phyloP scores from a whole-genome alignment of 495 filamentous ascomycete species.

The Annulohypoxylon moriforme region DNA sequence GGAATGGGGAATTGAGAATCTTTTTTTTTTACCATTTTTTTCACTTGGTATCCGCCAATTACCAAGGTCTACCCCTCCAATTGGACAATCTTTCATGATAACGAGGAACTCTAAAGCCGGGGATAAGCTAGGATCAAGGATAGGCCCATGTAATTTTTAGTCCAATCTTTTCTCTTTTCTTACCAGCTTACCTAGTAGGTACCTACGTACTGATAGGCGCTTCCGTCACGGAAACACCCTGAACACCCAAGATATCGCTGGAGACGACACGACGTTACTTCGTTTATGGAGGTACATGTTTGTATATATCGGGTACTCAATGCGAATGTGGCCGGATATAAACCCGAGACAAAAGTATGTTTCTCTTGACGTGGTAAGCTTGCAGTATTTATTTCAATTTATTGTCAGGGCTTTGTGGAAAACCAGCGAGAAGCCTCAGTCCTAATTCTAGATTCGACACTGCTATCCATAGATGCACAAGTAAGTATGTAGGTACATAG shows the following conservation, averaged over 20 bases:
- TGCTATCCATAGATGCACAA: too few species aligned
- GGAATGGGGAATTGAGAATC: conserved; percentile 16
- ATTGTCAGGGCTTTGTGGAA: not conserved
- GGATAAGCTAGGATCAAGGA: conserved; percentile 27
- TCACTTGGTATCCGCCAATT: conserved; percentile 8
- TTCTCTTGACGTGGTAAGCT: not conserved
- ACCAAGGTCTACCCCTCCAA: conserved; percentile 2
- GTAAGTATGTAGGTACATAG: not conserved
- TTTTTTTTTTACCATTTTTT: not conserved
- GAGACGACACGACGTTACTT: conserved; percentile 28
- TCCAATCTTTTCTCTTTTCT: not conserved
- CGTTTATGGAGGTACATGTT: not conserved
- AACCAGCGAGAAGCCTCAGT: not conserved
- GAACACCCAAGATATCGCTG: not conserved
- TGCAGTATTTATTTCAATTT: not conserved
- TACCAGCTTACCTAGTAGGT: too few species aligned
- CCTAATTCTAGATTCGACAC: too few species aligned
- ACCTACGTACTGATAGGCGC: conserved; percentile 34
- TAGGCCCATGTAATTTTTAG: conserved; percentile 2
- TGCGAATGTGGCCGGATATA: not conserved
- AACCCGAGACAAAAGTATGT: not conserved
- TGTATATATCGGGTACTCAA: not conserved
- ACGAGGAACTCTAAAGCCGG: conserved; percentile 28
- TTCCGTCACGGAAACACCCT: conserved; percentile 4
- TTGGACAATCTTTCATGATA: conserved; percentile 35